phyloP scores from a whole-genome alignment of 257 asterid species.

The Orobanche coerulescens region DNA sequence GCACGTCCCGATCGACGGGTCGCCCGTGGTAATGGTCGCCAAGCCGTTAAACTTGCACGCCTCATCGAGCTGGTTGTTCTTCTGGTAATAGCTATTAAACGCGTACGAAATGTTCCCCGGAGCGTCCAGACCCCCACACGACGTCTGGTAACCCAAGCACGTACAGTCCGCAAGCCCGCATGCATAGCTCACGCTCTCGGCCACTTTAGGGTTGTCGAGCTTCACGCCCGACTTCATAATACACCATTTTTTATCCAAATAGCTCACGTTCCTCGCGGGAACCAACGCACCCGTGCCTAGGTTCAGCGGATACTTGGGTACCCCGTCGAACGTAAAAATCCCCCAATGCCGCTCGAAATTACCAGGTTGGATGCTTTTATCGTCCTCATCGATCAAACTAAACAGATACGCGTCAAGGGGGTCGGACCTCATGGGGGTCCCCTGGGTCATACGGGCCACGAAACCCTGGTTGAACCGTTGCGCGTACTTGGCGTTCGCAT shows the following conservation, averaged over 20 bases:
- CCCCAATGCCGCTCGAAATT: conserved; percentile 89
- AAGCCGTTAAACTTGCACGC: conserved; percentile 67
- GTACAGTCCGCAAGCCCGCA: conserved; percentile 75
- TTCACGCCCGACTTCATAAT: conserved; percentile 46
- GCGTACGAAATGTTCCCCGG: conserved; percentile 58
- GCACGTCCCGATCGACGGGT: conserved; percentile 62
- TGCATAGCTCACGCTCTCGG: conserved; percentile 61
- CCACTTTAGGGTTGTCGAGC: conserved; percentile 42
- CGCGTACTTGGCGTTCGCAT: conserved; percentile 49
- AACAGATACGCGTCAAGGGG: conserved; percentile 66
- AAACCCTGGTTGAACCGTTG: conserved; percentile 70
- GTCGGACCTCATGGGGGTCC: conserved; percentile 74
- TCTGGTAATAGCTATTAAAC: conserved; percentile 75
- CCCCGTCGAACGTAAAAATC: conserved; percentile 50
- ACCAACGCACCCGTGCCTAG: conserved; percentile 51
- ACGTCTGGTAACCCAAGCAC: conserved; percentile 53
- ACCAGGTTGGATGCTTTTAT: conserved; percentile 73
- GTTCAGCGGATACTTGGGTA: conserved; percentile 52
- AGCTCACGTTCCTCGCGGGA: conserved; percentile 38
- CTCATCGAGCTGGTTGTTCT: conserved; percentile 45
- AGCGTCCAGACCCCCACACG: conserved; percentile 55
- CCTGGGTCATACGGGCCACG: conserved; percentile 51
- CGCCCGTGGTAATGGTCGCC: conserved; percentile 52
- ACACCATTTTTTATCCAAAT: conserved; percentile 57
- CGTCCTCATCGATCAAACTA: conserved; percentile 72